Evolutionary conservation across 495 filamentous ascomycete genomes (phyloP), one percentile per base, ranked within the genome.

Genomic region (Glarea lozoyensis): DNA sequence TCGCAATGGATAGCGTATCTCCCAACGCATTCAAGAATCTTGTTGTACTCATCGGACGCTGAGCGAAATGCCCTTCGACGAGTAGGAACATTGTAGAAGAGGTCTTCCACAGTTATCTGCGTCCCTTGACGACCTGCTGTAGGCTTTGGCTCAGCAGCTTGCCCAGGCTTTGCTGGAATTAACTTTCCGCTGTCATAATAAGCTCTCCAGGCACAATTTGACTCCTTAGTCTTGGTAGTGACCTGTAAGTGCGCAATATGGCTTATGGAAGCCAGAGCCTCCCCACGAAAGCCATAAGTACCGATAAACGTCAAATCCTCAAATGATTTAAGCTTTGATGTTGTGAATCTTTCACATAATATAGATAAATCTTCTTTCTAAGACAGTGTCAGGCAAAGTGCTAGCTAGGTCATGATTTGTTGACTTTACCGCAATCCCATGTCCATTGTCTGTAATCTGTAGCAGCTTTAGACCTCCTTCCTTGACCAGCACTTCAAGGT

Each of bases 391-490:
- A 54, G 38, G 32, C 34, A 63, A 24, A 56, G 22, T 37, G 22
- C 15, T 12, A 13, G 10, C 19, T 5, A 23, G 12, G 37, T 25
- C 16, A 33, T 37, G 18, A 22, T 33, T 27, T 18, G 37, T 24
- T 37, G 17, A 41, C 56, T 77, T 59, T 58, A 94, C 89, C 64
- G 94, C 79, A 56, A 99, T 99, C 12, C 93, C 93, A 60, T 89
- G 86, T 18, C 93, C 93, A 59, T 99, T 99, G 54, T 99, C 93
- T 2, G 90, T 95, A 45, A 99, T 96, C 55, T 99, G 93, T 10
- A 99, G 73, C 17, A 97, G 68, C 59, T 96, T 97, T 49, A 99
- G 70, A n/a, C 93, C 93, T 10, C 93, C 93, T 31, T 97, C 93
- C 61, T 94, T 97, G 40, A 93, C 82, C 3, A 95, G 60, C 34